phyloP scores from a whole-genome alignment of 148 eudicot genomes.

The Chenopodium formosanum region DNA sequence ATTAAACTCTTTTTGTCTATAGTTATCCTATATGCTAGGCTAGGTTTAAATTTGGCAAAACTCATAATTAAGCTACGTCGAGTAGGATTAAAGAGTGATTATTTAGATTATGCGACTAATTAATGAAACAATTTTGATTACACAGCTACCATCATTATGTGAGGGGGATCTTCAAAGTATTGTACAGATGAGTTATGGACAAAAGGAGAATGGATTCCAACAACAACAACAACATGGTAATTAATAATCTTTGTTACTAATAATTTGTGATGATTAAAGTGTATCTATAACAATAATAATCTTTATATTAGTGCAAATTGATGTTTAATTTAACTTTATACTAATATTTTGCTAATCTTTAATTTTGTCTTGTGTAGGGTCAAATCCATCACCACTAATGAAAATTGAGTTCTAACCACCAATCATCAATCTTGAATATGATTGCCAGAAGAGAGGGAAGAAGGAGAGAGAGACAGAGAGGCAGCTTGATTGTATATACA shows the following conservation, averaged over 20 bases:
- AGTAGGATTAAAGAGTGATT: neutral
- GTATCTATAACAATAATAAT: slow-evolving; percentile 3
- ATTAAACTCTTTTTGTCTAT: neutral
- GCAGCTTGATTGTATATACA: slow-evolving; percentile 57
- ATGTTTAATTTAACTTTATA: neutral
- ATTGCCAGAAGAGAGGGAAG: slow-evolving; percentile 31
- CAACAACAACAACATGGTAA: slow-evolving; percentile 44
- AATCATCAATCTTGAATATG: slow-evolving; percentile 33
- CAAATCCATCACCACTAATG: slow-evolving; percentile 53
- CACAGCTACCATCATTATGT: slow-evolving; percentile 54
- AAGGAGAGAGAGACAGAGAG: slow-evolving; percentile 22
- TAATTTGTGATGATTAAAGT: neutral
- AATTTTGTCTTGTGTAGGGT: slow-evolving; percentile 35
- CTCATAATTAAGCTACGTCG: neutral
- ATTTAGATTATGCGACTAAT: neutral
- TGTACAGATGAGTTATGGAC: slow-evolving; percentile 67
- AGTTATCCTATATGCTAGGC: neutral
- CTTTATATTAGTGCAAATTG: slow-evolving; percentile 20
- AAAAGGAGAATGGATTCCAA: slow-evolving; percentile 37
- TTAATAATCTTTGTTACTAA: neutral
- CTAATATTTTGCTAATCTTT: neutral
- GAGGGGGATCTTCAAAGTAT: slow-evolving; percentile 84
- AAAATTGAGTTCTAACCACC: slow-evolving; percentile 60
- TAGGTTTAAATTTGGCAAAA: neutral
- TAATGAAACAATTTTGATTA: slow-evolving; percentile 10